phyloP scores from a whole-genome alignment of 805 yeast species.

The Yarrowia sp. region DNA sequence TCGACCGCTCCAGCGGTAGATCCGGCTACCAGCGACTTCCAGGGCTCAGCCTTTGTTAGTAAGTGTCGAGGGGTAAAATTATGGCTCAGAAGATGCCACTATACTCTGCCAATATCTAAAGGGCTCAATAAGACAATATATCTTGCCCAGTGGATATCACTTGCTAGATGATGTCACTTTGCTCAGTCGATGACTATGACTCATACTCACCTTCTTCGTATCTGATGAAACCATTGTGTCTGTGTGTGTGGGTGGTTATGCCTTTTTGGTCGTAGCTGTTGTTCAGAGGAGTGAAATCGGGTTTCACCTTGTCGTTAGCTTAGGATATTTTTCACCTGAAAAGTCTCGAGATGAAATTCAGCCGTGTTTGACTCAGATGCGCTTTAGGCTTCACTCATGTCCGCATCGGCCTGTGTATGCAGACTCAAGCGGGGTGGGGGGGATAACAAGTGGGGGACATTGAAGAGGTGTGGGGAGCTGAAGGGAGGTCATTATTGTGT shows the following conservation, averaged over 20 bases:
- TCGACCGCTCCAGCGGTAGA: slow-evolving; percentile 63
- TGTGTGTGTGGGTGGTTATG: slow-evolving; percentile 1
- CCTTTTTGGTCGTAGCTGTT: not conserved
- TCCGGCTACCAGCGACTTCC: slow-evolving; percentile 55
- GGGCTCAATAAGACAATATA: too few species aligned
- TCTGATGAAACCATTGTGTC: slow-evolving; percentile 4
- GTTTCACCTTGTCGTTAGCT: too few species aligned
- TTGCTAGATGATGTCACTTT: not conserved
- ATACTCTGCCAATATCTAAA: too few species aligned
- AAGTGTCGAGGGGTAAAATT: not conserved
- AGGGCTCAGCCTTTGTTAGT: slow-evolving; percentile 44
- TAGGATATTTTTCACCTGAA: slow-evolving; percentile 28
- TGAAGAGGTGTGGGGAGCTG: too few species aligned
- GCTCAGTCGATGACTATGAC: not conserved
- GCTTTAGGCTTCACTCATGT: slow-evolving; percentile 12
- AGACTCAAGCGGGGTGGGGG: too few species aligned
- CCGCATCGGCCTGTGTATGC: slow-evolving; percentile 24
- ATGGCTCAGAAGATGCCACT: too few species aligned
- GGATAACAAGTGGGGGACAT: too few species aligned
- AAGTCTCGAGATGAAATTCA: slow-evolving; percentile 22
- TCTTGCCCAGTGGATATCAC: too few species aligned
- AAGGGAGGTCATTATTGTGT: too few species aligned
- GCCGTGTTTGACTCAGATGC: slow-evolving; percentile 35
- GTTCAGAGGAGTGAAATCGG: too few species aligned
- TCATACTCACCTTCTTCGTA: slow-evolving; percentile 27